These are phyloP conservation scores for Nicotiana rustica DNA, from an alignment of 305 asterid species.

Conservation along the genomic window DNA sequence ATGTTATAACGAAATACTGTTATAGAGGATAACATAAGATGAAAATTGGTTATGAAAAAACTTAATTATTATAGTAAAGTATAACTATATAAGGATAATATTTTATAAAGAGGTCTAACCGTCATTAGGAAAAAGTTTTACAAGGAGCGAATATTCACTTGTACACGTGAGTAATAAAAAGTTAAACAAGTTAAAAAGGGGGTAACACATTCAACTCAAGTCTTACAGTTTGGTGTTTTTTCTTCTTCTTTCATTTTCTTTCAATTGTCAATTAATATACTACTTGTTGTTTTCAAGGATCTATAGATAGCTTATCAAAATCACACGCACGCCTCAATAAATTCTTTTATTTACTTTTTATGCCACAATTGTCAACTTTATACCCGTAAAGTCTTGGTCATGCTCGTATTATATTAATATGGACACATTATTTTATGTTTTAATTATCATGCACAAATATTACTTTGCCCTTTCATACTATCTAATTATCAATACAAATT, in stretches of 20 bases:
- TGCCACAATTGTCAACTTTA: conserved; percentile 18
- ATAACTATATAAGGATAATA: too few species aligned
- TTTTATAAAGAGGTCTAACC: too few species aligned
- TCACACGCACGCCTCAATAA: not conserved
- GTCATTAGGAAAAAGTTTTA: not conserved
- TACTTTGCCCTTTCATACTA: not conserved
- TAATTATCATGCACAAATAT: not conserved
- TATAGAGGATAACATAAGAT: too few species aligned
- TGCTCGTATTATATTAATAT: not conserved
- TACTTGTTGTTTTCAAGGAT: too few species aligned
- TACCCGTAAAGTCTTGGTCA: not conserved
- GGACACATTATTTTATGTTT: not conserved
- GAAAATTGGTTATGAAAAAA: too few species aligned
- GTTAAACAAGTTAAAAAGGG: not conserved
- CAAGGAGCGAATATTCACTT: not conserved
- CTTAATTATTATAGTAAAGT: too few species aligned
- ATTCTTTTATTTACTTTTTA: not conserved
- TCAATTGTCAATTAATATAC: not conserved
- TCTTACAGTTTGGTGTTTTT: not conserved
- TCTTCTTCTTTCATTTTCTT: conserved; percentile 18
- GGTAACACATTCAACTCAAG: conserved; percentile 20
- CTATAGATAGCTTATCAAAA: conserved; percentile 15
- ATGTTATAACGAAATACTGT: too few species aligned
- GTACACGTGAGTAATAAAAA: not conserved
- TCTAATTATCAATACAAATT: not conserved